Evolutionary conservation across 148 eudicot species (phyloP), one percentile per base, ranked within the genome.

Genomic region (Rhododendron kiyosumense): DNA sequence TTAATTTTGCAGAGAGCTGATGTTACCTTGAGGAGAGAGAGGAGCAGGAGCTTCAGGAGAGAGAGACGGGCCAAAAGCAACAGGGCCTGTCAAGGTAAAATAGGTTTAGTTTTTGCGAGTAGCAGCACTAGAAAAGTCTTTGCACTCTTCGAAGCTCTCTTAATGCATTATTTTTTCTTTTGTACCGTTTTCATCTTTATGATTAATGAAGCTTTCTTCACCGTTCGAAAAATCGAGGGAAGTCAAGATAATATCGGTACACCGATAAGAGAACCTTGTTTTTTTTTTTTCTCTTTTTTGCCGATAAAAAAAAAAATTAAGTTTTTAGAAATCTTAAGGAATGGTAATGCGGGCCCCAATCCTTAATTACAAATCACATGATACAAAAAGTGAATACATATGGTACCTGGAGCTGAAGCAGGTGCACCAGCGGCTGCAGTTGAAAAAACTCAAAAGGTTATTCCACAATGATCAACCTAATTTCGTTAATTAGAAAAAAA

Each of bases 361-460:
- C 11, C 71, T 57, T 57, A 57, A 63, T 63, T 9, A 63, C 26
- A 63, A 24, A 63, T 18, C 28, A 63, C 74, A n/a, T 67, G 34
- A 67, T 10, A 26, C 3, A 13, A 13, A 30, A 12, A 28, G 6
- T 69, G 75, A 28, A 11, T 28, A 12, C 59, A 54, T 3, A 15
- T 43, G 5, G 65, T 93, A 95, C 98, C 98, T 87, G 95, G 98
- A 87, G 98, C 94, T 26, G 98, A 94, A 88, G 91, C 67, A 7
- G 96, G 98, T 45, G 95, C 82, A 65, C 88, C 91, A 48, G 91
- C 57, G 18, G 94, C 98, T 94, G 96, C 85, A 91, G 84, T 2
- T 1, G 28, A 4, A 73, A 75, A 22, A 83, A 43, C 59, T 45
- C 38, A 20, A 17, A 20, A 7, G 4, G 20, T 22, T 13, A 34